Conservation (phyloP, 768 basidiomycete genomes). For the Lactarius psammicola region DNA sequence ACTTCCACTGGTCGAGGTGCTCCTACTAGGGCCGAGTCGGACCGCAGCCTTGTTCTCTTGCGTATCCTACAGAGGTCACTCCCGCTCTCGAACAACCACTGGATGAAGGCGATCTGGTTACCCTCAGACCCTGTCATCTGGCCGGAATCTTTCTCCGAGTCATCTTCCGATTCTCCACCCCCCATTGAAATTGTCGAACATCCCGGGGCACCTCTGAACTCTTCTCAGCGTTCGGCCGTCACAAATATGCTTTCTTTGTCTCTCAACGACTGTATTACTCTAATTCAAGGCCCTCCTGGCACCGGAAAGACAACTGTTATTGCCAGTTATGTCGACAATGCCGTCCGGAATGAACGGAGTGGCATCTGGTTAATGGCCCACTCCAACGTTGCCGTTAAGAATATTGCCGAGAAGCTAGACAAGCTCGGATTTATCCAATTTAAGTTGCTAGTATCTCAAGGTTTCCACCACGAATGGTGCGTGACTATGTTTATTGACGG, state of each 20-base stretch:
- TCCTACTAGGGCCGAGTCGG: constrained; percentile 57
- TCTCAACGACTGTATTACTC: constrained; percentile 37
- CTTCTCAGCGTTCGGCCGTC: constrained; percentile 41
- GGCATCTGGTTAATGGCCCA: constrained; percentile 82
- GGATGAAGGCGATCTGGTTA: constrained; percentile 40
- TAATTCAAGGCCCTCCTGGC: constrained; percentile 39
- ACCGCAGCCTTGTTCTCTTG: constrained; percentile 37
- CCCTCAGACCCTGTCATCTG: constrained; percentile 36
- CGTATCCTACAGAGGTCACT: constrained; percentile 38
- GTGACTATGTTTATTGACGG: constrained; percentile 30
- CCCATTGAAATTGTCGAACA: constrained; percentile 28
- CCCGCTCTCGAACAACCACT: constrained; percentile 37
- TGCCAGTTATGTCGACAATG: constrained; percentile 36
- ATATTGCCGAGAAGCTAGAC: constrained; percentile 80
- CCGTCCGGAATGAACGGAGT: constrained; percentile 30
- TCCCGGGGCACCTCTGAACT: constrained; percentile 38
- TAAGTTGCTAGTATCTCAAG: constrained; percentile 67
- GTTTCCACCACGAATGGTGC: constrained; percentile 68
- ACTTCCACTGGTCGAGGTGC: constrained; percentile 53
- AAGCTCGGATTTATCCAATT: constrained; percentile 52
- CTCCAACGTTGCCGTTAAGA: constrained; percentile 86
- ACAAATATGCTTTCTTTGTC: constrained; percentile 39
- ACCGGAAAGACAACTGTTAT: constrained; percentile 37
- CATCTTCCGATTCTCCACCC: constrained; percentile 28
- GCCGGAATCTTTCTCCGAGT: constrained; percentile 38